Evolutionary conservation across 352 stramenopile species (phyloP).

Genomic region (Aphanomyces astaci): DNA sequence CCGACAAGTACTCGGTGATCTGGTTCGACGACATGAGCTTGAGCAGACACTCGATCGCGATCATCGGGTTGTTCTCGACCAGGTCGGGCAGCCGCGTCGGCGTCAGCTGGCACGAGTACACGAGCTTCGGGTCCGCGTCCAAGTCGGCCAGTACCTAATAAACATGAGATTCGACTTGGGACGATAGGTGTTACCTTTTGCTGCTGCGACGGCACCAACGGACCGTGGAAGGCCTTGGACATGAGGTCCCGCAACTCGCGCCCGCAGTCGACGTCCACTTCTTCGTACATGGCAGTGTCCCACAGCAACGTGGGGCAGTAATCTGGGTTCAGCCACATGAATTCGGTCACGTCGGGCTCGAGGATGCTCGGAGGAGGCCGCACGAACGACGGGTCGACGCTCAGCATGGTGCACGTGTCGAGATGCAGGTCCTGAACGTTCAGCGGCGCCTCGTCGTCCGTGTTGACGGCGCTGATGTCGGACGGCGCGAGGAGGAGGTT

Average conservation of each 20-base stretch:
- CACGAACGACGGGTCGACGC: constrained; percentile 87
- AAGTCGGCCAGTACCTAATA: constrained; percentile 78
- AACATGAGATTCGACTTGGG: neutral
- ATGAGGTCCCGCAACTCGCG: constrained; percentile 86
- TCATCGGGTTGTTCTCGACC: constrained; percentile 97
- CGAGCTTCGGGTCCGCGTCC: constrained; percentile 81
- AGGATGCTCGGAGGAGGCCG: constrained; percentile 73
- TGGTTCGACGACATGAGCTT: constrained; percentile 87
- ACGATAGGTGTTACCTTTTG: constrained; percentile 44
- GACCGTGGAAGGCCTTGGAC: constrained; percentile 83
- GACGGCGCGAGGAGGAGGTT: constrained; percentile 20
- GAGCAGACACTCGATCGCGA: constrained; percentile 94
- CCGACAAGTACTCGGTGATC: constrained; percentile 95
- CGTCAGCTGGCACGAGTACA: constrained; percentile 89
- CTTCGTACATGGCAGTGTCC: constrained; percentile 83
- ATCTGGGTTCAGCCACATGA: constrained; percentile 89
- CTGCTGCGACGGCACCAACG: constrained; percentile 81
- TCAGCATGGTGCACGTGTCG: constrained; percentile 37
- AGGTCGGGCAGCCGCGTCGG: constrained; percentile 92
- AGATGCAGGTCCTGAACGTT: constrained; percentile 20
- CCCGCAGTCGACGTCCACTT: constrained; percentile 59
- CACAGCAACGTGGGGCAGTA: constrained; percentile 86
- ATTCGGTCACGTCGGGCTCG: constrained; percentile 79
- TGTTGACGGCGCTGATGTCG: constrained; percentile 19
- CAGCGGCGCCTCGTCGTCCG: constrained; percentile 20